A percentile compares a stretch with the other conserved stretches of the same genome.
Evolutionary conservation across 129 eudicot species (phyloP).

Genomic region (Flaveria brownii): DNA sequence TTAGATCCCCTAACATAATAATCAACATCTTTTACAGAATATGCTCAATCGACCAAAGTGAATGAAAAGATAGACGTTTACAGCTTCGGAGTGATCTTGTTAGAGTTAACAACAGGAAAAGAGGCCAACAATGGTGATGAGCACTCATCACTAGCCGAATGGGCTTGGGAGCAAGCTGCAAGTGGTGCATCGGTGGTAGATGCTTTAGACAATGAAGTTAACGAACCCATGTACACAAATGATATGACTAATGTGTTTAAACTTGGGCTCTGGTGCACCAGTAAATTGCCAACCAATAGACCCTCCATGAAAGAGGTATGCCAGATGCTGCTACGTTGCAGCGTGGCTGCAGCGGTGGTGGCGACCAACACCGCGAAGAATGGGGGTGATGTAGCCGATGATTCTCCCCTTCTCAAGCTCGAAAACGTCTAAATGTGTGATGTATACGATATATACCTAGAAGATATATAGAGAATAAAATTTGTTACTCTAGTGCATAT

Average conservation of each 20-base stretch:
- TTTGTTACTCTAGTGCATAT: background rate
- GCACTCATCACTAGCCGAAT: constrained; percentile 55
- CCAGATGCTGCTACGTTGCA: constrained; percentile 49
- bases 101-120: constrained; percentile 78
- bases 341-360: constrained; percentile 12
- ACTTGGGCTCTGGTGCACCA: constrained; percentile 81
- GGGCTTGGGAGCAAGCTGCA: constrained; percentile 61
- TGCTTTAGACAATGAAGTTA: constrained; percentile 52
- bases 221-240: constrained; percentile 44
- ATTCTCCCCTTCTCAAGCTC: constrained; percentile 59
- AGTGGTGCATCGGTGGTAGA: constrained; percentile 46
- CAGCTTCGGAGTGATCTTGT: constrained; percentile 81
- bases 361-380: constrained; percentile 13
- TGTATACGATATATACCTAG: constrained; percentile 20
- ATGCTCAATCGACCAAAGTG: constrained; percentile 60
- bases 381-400: constrained; percentile 40
- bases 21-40: constrained; percentile 42
- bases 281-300: constrained; percentile 55
- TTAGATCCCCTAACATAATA: background rate
- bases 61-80: constrained; percentile 79
- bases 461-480: background rate
- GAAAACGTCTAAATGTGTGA: constrained; percentile 22
- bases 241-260: constrained; percentile 62
- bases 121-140: constrained; percentile 66
- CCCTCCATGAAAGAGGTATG: constrained; percentile 79